Base-by-base conservation (phyloP, 345 rosid genomes). In the Melaleuca alternifolia region DNA sequence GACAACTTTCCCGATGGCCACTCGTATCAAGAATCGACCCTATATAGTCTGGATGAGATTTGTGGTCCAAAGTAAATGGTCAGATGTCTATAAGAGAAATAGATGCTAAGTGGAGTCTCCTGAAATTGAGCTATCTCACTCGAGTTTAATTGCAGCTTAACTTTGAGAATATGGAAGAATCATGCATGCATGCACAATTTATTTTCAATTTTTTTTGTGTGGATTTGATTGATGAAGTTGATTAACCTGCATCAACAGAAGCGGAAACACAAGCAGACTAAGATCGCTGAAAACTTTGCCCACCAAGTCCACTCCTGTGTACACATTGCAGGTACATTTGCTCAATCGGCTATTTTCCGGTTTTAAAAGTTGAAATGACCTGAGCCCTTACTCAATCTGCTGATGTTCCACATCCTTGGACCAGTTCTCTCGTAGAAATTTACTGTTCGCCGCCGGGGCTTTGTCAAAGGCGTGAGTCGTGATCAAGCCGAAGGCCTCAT, bases 391-490 rank as follows among this genome's bases (percentile, higher is more conserved):
- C 59, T 51, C 48, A 48, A 23, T 41, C 16, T 51, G 81, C 54
- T 26, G 28, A 14, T 51, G 18, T 86, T 81, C 37, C 28, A 24
- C 59, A 16, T 56, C 26, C 50, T 46, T 57, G 44, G 41, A 77
- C 86, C 93, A 97, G 99, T 97, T 95, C 89, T 97, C 99, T 30
- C 91, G 95, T 85, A 93, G 99, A 88, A 97, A 96, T 89, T 91
- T 97, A 75, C 93, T 96, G 75, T 96, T 97, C 87, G 98, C 96
- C 11, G 96, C 98, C 11, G 99, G 98, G 53, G 96, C 90, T 46
- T 91, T 95, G 84, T 93, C 96, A 41, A 96, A 93, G 85, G 41
- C 61, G 75, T 54, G 85, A 83, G 11, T 18, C 51, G 84, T 15
- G 33, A 14, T 46, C 21, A 50, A 12, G 54, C 37, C 5, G 18